phyloP scores from a whole-genome alignment of 768 basidiomycete genomes.

The Boletus subcaerulescens region DNA sequence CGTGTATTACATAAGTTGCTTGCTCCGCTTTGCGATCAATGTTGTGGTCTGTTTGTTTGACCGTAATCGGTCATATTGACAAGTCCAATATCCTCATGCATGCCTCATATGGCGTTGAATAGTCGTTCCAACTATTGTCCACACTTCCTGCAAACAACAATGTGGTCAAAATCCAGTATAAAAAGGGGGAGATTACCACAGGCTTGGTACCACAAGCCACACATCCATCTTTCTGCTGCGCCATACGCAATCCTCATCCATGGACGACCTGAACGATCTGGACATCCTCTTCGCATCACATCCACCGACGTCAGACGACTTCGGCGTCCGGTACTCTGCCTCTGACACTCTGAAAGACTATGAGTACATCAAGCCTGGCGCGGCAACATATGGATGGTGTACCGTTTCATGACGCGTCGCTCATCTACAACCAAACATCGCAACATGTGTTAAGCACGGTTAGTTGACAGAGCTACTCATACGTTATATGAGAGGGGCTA shows the following conservation, averaged over 20 bases:
- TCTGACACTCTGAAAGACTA: conserved; percentile 1
- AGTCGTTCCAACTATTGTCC: background rate
- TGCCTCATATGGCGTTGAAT: conserved; percentile 6
- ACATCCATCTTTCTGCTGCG: background rate
- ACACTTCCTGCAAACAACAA: background rate
- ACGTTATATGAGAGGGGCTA: background rate
- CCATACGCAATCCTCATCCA: background rate
- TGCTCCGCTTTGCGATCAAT: background rate
- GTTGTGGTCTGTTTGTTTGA: background rate
- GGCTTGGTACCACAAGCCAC: background rate
- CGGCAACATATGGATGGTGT: background rate
- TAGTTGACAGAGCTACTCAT: background rate
- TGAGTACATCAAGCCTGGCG: background rate
- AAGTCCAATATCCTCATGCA: background rate
- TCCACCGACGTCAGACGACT: background rate
- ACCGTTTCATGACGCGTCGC: conserved; percentile 1
- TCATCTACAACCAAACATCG: background rate
- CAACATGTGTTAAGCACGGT: background rate
- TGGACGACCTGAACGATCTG: conserved; percentile 5
- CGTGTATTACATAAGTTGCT: background rate
- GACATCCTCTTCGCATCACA: background rate
- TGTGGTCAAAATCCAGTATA: background rate
- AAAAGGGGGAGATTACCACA: background rate
- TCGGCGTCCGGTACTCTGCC: background rate
- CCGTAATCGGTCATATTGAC: background rate